These are phyloP conservation scores for Tanacetum coccineum DNA, from an alignment of 129 eudicot genomes.

Conservation along the genomic window DNA sequence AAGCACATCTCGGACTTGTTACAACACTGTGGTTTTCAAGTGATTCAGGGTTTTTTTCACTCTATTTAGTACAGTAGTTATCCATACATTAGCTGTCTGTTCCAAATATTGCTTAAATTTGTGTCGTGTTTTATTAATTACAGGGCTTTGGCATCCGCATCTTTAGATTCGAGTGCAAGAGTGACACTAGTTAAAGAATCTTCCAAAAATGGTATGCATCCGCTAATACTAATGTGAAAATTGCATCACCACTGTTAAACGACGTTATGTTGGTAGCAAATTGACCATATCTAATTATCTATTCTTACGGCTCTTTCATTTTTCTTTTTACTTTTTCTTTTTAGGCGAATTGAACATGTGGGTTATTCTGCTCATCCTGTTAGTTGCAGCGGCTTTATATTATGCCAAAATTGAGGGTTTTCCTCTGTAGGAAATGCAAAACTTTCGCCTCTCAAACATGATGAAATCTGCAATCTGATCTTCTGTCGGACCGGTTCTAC, in stretches of 20 bases:
- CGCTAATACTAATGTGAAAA: not conserved
- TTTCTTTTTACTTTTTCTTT: conserved; percentile 5
- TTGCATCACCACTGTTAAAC: too few species aligned
- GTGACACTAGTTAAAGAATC: conserved; percentile 61
- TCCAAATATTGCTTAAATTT: not conserved
- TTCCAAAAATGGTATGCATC: conserved; percentile 51
- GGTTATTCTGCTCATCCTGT: conserved; percentile 37
- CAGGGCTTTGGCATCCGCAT: conserved; percentile 74
- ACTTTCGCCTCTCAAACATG: not conserved
- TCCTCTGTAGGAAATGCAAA: conserved; percentile 1
- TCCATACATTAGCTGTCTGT: not conserved
- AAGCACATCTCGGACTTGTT: conserved; percentile 77
- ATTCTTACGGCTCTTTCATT: not conserved
- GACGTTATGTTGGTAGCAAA: too few species aligned
- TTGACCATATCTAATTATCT: not conserved
- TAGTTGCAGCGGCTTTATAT: conserved; percentile 48
- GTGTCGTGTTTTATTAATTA: conserved; percentile 8
- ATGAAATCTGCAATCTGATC: not conserved
- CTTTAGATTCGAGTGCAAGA: conserved; percentile 81
- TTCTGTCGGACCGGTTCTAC: not conserved
- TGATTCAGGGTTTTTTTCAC: conserved; percentile 58
- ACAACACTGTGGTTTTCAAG: conserved; percentile 60
- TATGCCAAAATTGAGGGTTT: conserved; percentile 37
- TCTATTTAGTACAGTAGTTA: not conserved
- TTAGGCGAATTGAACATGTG: conserved; percentile 21